Evolutionary conservation across 768 basidiomycete genomes (phyloP).

Genomic region (Agrocybe pediades): DNA sequence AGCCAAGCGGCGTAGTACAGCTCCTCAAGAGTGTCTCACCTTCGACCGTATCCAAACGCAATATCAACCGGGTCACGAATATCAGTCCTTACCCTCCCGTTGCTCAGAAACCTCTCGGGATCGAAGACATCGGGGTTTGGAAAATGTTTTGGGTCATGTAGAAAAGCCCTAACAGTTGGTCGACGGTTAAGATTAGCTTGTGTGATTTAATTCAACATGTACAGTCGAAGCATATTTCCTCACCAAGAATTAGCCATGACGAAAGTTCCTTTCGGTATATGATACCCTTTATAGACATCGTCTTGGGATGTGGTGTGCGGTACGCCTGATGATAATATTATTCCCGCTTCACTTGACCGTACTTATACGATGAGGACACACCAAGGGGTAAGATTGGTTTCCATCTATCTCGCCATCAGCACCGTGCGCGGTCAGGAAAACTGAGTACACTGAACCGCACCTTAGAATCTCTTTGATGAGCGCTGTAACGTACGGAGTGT

Average conservation of each 20-base stretch:
- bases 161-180: conserved; percentile 28
- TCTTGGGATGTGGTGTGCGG: conserved; percentile 37
- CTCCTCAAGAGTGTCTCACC: conserved; percentile 19
- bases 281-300: conserved; percentile 46
- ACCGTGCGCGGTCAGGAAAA: neutral
- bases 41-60: conserved; percentile 42
- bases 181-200: neutral
- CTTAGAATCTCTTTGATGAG: conserved; percentile 37
- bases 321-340: conserved; percentile 20
- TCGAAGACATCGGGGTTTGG: conserved; percentile 38
- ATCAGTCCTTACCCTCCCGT: conserved; percentile 37
- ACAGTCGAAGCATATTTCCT: conserved; percentile 2
- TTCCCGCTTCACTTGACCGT: neutral
- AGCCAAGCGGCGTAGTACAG: neutral
- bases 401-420: conserved; percentile 24
- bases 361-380: conserved; percentile 6
- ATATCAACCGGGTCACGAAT: conserved; percentile 36
- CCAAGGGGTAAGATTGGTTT: conserved; percentile 31
- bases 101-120: conserved; percentile 47
- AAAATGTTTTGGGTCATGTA: conserved; percentile 32
- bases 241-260: conserved; percentile 39
- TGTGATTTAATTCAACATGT: neutral
- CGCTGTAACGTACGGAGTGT: conserved; percentile 39
- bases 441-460: conserved; percentile 9
- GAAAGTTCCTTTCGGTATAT: conserved; percentile 43